Base-by-base conservation (phyloP, 2,329 filamentous ascomycete species). In the Epichloe bromicola region DNA sequence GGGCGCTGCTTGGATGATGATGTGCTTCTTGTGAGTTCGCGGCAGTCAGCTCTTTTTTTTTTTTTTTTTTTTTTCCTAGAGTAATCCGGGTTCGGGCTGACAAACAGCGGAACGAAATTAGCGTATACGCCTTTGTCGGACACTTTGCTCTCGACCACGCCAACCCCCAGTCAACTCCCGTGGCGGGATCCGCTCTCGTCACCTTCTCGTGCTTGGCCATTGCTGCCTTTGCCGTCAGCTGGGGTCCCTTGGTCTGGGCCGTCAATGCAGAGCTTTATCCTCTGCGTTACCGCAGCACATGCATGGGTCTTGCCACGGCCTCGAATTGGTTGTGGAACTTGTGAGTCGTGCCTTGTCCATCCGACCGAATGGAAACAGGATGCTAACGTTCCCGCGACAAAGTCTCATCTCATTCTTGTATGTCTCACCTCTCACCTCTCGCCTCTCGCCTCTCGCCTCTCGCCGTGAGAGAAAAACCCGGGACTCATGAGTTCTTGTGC, bases 131-230 rank as follows among this genome's bases (percentile, higher is more conserved):
- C 41, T 74, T 74, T 48, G 71, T 75, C 42, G 73, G 73, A 19
- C 67, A 71, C 51, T 75, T 68, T 49, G 64, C 65, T 34, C 64
- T 78, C 10, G 66, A 74, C 55, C 61, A 60, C 4, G 45, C 47
- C 1, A 54, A 75, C 58, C 70, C 73, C 52, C 56, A 65, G 66
- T 70, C 65, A 55, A 72, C 71, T 0, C 70, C 75, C 30, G 60
- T 65, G 10, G 70, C 76, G 5, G 82, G 82, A 20, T 71, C 75
- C 3, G 75, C 75, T 40, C 77, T 86, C 57, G 83, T 86, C 43
- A 74, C 82, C 49, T 85, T 85, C 63, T 82, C 82, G 0, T 85
- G 82, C 59, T 70, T 86, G 40, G 83, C 83, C 61, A 85, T 85
- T 51, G 78, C 73, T 17, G 80, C 75, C 3, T 85, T 83, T 55